Base-by-base conservation (phyloP, 1,139 yeast genomes). In the Debaryomycetaceae sp. region DNA sequence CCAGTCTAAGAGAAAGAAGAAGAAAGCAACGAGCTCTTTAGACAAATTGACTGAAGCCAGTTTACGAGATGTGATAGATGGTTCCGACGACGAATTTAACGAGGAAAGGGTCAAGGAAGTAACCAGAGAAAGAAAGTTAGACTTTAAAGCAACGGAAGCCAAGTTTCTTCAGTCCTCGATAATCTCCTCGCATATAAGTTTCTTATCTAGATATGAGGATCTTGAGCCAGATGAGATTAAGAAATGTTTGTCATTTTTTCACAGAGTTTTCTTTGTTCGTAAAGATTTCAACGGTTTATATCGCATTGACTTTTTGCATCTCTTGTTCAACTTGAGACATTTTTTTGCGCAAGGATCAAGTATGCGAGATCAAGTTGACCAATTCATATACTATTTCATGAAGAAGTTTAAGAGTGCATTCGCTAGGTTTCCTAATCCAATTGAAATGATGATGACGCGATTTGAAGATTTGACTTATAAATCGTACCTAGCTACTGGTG, bases 401-500 rank as follows among this genome's bases (percentile, higher is more conserved):
- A 76, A 79, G 47, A 78, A 79, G 49, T 72, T 93, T 50, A 78
- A 77, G 47, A 65, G 65, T 4, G 61, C 77, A 64, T 49, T 70
- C 73, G 49, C 72, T 60, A 40, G 76, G 61, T 57, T 78, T 81
- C 55, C 95, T 76, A 43, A 72, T 72, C 84, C 80, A 40, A 72
- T 86, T 13, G 97, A 90, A 55, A 53, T 91, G 7, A 65, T 89
- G 37, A 87, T 87, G 63, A 78, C 85, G 24, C 69, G 87, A 53
- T 63, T 83, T 50, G 80, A 80, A 41, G 80, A 76, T 20, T 60
- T 60, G 11, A 66, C 63, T 27, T 61, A 62, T 36, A 62, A 63
- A 43, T 58, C 68, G 2, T 80, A 61, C 49, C 63, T 77, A 50
- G 63, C 72, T 24, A 66, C 77, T 1, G 88, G 91, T 34, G 87